A percentile compares a stretch with the other conserved stretches of the same genome.
phyloP scores from a whole-genome alignment of 371 early-diverging fungal genomes.

The Mortierella sp. region DNA sequence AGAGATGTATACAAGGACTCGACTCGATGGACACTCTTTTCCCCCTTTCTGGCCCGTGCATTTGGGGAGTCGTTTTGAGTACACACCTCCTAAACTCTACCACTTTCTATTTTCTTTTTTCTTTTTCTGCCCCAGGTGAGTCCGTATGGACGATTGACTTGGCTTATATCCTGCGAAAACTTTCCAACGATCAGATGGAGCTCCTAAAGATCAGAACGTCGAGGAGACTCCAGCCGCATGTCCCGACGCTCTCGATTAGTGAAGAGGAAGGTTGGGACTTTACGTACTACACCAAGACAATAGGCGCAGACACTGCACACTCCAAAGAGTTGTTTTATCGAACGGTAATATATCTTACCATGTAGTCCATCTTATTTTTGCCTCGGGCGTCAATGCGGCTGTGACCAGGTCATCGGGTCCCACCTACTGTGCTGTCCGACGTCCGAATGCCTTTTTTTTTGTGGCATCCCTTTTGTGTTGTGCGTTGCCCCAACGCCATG shows the following conservation, averaged over 20 bases:
- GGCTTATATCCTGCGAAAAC: conserved; percentile 74
- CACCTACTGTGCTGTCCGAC: neutral
- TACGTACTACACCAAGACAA: conserved; percentile 86
- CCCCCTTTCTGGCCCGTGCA: conserved; percentile 11
- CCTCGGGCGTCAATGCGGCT: neutral
- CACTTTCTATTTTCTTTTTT: neutral
- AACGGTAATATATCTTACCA: conserved; percentile 16
- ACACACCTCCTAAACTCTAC: neutral
- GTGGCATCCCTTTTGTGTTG: neutral
- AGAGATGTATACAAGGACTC: no score
- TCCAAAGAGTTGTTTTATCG: conserved; percentile 75
- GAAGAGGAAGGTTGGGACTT: conserved; percentile 69
- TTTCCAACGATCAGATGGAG: conserved; percentile 44
- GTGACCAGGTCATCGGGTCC: neutral
- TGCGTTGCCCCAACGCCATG: neutral
- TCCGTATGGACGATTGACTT: conserved; percentile 93
- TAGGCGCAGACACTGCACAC: conserved; percentile 82
- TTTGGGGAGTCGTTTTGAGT: neutral
- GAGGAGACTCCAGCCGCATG: conserved; percentile 17
- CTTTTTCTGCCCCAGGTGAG: conserved; percentile 51
- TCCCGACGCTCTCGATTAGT: conserved; percentile 46
- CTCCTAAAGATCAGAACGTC: conserved; percentile 21
- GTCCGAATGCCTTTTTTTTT: neutral
- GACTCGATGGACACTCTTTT: no score
- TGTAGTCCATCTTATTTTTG: neutral